These are phyloP conservation scores for Berberis vulgaris DNA, from an alignment of 164 flowering plant genomes.

Conservation along the genomic window DNA sequence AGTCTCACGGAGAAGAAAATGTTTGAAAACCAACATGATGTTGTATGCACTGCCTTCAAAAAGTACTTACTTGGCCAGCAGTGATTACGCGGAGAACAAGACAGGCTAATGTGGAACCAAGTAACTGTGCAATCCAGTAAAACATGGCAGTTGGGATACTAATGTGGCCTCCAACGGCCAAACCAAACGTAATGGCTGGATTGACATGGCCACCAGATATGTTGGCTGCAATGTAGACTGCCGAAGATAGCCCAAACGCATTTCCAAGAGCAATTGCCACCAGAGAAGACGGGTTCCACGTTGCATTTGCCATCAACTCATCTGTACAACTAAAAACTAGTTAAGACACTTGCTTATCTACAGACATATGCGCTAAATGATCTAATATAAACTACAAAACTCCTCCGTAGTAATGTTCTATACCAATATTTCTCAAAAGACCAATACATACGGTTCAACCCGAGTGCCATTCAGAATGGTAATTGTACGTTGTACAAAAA, in stretches of 20 bases:
- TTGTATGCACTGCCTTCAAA: not conserved
- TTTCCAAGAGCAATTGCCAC: slow-evolving; percentile 50
- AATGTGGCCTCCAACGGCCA: slow-evolving; percentile 70
- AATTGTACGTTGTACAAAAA: not conserved
- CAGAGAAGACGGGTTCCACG: slow-evolving; percentile 39
- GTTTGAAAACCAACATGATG: not conserved
- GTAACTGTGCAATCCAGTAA: slow-evolving; percentile 69
- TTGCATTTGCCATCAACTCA: slow-evolving; percentile 32
- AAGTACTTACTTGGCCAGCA: slow-evolving; percentile 38
- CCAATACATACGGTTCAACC: not conserved
- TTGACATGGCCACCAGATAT: slow-evolving; percentile 42
- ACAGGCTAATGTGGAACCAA: slow-evolving; percentile 66
- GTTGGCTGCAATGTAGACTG: slow-evolving; percentile 48
- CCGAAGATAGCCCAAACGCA: slow-evolving; percentile 48
- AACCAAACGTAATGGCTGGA: slow-evolving; percentile 60
- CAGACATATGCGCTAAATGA: not conserved
- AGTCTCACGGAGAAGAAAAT: not conserved
- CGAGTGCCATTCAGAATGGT: not conserved
- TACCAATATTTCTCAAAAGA: not conserved
- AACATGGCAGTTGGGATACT: slow-evolving; percentile 52
- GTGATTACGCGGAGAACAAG: slow-evolving; percentile 40
- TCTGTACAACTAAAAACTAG: slow-evolving; percentile 20
- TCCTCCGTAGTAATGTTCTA: not conserved
- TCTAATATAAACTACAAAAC: too few relatives aligned
- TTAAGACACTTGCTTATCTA: not conserved